phyloP scores from a whole-genome alignment of 148 eudicot species.

The Oxyria digyna region DNA sequence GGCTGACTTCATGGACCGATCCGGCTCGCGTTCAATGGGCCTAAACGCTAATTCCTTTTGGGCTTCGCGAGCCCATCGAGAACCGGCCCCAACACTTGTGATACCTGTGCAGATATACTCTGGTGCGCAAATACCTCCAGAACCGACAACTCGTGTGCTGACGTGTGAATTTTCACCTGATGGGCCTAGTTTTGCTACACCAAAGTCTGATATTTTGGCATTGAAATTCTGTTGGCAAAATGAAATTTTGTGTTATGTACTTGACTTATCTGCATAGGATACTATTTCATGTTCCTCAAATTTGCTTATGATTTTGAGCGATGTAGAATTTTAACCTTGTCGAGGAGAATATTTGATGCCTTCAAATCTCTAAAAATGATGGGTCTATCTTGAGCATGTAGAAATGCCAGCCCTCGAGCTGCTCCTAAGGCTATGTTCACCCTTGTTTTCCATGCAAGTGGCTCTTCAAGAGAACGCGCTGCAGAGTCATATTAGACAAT shows the following conservation, averaged over 20 bases:
- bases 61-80: no score
- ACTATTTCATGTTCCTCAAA: no score
- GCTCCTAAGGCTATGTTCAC: conserved; percentile 4
- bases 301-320: no score
- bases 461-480: no score
- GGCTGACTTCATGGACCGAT: no score
- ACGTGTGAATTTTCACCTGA: conserved; percentile 10
- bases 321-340: no score
- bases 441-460: neutral
- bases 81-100: no score
- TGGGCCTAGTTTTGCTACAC: conserved; percentile 14
- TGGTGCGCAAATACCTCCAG: neutral
- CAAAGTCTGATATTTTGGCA: conserved; percentile 10
- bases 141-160: conserved; percentile 9
- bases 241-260: neutral
- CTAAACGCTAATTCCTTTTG: no score
- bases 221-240: neutral
- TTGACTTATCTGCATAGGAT: no score
- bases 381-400: neutral
- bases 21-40: no score
- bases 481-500: no score
- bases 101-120: neutral
- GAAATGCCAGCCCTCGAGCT: neutral
- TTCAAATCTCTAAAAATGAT: neutral
- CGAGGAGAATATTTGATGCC: neutral